Percentiles rank a stretch among this genome's conserved stretches.
Conservation (phyloP, 805 yeast species). For the Lachancea sp. region DNA sequence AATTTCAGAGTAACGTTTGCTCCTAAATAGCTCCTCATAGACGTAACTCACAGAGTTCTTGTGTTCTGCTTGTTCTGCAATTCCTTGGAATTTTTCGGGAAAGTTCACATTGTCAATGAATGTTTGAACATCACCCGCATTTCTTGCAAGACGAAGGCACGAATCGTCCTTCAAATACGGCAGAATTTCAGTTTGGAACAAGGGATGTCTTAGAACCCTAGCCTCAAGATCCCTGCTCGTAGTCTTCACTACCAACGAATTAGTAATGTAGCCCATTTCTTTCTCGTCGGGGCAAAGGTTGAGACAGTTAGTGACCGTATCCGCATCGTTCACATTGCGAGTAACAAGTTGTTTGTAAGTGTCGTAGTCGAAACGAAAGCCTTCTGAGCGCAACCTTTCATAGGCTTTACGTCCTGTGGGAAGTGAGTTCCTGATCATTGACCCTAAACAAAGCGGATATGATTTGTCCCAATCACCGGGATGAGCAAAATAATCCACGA, state of each 20-base stretch:
- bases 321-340: slow-evolving; percentile 14
- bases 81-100: slow-evolving; percentile 25
- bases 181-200: slow-evolving; percentile 13
- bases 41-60: slow-evolving; percentile 19
- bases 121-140: slow-evolving; percentile 8
- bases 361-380: slow-evolving; percentile 30
- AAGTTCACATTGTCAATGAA: slow-evolving; percentile 21
- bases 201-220: slow-evolving; percentile 13
- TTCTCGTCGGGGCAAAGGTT: slow-evolving; percentile 17
- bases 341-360: slow-evolving; percentile 26
- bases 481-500: slow-evolving; percentile 19
- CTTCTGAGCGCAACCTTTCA: slow-evolving; percentile 20
- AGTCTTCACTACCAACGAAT: slow-evolving; percentile 16
- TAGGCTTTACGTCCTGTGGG: slow-evolving; percentile 24
- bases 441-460: slow-evolving; percentile 27
- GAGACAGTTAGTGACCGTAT: slow-evolving; percentile 16
- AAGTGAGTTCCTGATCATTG: slow-evolving; percentile 22
- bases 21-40: slow-evolving; percentile 18
- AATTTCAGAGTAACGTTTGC: slow-evolving; percentile 15
- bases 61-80: slow-evolving; percentile 26
- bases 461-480: slow-evolving; percentile 33
- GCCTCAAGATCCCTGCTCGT: slow-evolving; percentile 12
- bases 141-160: slow-evolving; percentile 19
- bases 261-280: slow-evolving; percentile 18
- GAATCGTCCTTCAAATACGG: slow-evolving; percentile 23